Conservation (phyloP, 345 rosid genomes). For the Barbarea vulgaris region DNA sequence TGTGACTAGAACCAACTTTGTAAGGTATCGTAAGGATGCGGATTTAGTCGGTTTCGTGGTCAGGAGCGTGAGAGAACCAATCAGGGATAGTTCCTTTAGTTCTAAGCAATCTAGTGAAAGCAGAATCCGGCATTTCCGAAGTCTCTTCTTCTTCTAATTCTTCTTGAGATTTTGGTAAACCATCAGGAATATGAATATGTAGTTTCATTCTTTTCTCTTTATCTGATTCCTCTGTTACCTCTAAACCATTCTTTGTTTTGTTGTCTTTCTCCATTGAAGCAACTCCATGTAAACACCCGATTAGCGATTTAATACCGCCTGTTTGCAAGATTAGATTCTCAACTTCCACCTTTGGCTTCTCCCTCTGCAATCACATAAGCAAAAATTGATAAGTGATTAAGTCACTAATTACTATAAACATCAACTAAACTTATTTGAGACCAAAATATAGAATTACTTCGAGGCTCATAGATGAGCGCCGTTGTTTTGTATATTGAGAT, state of each 20-base stretch:
- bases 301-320: conserved; percentile 70
- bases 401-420: neutral
- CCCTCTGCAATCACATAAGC: conserved; percentile 47
- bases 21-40: too few species aligned
- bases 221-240: conserved; percentile 24
- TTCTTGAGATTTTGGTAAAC: conserved; percentile 68
- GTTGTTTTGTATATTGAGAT: too few species aligned
- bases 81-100: conserved; percentile 63
- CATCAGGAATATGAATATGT: conserved; percentile 67
- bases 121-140: conserved; percentile 75
- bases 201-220: conserved; percentile 35
- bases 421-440: too few species aligned
- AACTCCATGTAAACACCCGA: conserved; percentile 67
- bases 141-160: conserved; percentile 86
- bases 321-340: conserved; percentile 66
- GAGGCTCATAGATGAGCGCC: too few species aligned
- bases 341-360: conserved; percentile 57
- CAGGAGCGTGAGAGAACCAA: conserved; percentile 79
- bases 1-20: neutral
- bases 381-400: neutral
- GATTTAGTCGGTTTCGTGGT: conserved; percentile 61
- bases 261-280: conserved; percentile 50
- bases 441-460: too few species aligned
- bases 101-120: conserved; percentile 73
- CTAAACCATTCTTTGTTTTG: conserved; percentile 33